phyloP scores from a whole-genome alignment of 2,329 filamentous ascomycete genomes.

The Colletotrichum sp. region DNA sequence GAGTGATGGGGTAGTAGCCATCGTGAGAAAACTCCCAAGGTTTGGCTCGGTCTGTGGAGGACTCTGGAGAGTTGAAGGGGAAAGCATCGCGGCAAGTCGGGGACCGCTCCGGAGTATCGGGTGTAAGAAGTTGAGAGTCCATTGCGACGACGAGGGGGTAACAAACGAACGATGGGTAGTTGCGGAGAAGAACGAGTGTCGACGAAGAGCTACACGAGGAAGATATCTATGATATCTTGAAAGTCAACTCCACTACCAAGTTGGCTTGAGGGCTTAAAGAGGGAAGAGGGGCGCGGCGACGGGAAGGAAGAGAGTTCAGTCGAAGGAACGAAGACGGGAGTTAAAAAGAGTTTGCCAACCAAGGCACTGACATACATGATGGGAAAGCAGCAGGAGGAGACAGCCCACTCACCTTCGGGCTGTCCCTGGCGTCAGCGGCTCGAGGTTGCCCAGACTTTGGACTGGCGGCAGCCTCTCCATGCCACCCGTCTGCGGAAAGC shows the following conservation, averaged over 20 bases:
- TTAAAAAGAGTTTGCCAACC: constrained; percentile 19
- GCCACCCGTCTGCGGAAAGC: background rate
- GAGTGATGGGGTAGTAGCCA: constrained; percentile 20
- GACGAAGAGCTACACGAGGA: background rate
- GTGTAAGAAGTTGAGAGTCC: constrained; percentile 13
- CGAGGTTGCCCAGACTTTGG: constrained; percentile 9
- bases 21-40: constrained; percentile 14
- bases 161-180: background rate
- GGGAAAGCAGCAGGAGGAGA: constrained; percentile 8
- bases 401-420: constrained; percentile 4
- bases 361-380: constrained; percentile 19
- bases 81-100: constrained; percentile 1
- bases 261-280: background rate
- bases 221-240: constrained; percentile 9
- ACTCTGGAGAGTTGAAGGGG: constrained; percentile 2
- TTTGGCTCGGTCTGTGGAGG: background rate
- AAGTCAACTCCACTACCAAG: constrained; percentile 11
- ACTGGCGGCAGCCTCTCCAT: background rate
- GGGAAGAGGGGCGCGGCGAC: background rate
- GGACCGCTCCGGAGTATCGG: constrained; percentile 17
- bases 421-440: constrained; percentile 6
- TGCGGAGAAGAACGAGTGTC: background rate
- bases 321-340: constrained; percentile 10
- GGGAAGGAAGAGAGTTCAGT: background rate
- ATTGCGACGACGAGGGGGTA: background rate